Evolutionary conservation across 1,284 basidiomycete species (phyloP).

Genomic region (Rhodotorula sp.): DNA sequence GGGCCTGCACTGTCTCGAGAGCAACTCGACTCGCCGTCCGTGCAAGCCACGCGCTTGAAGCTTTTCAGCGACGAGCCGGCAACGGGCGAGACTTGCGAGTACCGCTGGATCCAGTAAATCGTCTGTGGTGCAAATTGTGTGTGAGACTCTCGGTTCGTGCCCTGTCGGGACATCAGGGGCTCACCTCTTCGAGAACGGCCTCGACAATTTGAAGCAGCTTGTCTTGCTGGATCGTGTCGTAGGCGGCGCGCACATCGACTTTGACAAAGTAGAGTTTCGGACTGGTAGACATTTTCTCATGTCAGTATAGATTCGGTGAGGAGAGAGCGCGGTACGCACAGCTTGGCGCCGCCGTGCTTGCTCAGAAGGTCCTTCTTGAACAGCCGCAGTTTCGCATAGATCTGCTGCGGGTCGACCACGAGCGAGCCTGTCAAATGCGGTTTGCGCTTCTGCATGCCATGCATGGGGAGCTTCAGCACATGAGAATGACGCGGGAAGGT

Average conservation of each 20-base stretch:
- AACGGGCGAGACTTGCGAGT: constrained; percentile 60
- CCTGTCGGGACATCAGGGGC: background rate
- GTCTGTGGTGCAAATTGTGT: constrained; percentile 27
- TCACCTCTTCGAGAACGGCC: constrained; percentile 69
- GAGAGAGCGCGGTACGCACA: constrained; percentile 56
- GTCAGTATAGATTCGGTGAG: no score
- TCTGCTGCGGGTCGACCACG: constrained; percentile 76
- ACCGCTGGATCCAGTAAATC: constrained; percentile 59
- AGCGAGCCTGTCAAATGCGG: constrained; percentile 69
- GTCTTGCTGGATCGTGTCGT: constrained; percentile 91
- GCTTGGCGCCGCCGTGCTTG: constrained; percentile 51
- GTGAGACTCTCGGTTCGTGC: background rate
- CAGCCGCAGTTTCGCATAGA: constrained; percentile 68
- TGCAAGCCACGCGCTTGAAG: constrained; percentile 63
- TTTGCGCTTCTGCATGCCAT: constrained; percentile 59
- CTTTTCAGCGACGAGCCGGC: constrained; percentile 58
- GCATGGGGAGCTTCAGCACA: background rate
- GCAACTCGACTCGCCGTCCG: constrained; percentile 60
- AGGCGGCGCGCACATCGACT: constrained; percentile 90
- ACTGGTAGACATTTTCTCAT: constrained; percentile 51
- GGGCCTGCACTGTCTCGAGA: no score
- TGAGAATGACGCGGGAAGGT: no score
- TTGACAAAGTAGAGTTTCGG: constrained; percentile 92
- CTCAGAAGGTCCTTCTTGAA: constrained; percentile 63
- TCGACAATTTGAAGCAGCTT: constrained; percentile 77